Base-by-base conservation (phyloP, 2,329 filamentous ascomycete species). In the Monosporascus sp. region DNA sequence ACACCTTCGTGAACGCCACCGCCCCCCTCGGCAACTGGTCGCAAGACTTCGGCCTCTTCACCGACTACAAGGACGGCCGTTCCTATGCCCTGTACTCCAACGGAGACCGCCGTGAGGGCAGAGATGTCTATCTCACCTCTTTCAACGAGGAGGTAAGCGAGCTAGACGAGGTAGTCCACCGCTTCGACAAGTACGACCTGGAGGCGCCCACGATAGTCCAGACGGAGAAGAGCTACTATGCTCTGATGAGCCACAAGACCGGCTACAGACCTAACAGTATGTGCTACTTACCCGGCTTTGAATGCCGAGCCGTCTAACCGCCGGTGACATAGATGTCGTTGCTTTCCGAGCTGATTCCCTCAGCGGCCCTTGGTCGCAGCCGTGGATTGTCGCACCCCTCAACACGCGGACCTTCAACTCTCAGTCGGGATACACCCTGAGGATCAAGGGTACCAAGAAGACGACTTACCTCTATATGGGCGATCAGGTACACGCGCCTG, bases 171-270 rank as follows among this genome's bases (percentile, higher is more conserved):
- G 76, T 81, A 1, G 70, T 81, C 0, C 72, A 81, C 61, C 76
- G 80, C 2, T 85, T 80, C 51, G 71, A 80, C 62, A 84, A 85
- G 58, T 84, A 74, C 56, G 81, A 84, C 57, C 72, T 84, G 1
- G 81, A 85, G 59, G 81, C 80, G 0, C 81, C 81, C 0, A 81
- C 78, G 0, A 84, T 84, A 50, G 70, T 84, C 6, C 81, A 84
- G 62, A 84, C 81, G 0, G 79, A 84, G 37, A 72, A 74, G 54
- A 81, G 78, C 58, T 85, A 85, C 59, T 84, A 78, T 59, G 78
- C 80, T 0, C 60, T 85, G 37, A 84, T 84, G 80, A 82, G 78
- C 58, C 81, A 84, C 57, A 85, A 84, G 70, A 85, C 81, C 0
- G 81, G 81, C 0, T 85, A 85, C 51, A 70, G 81, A n/a, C 81